Conservation (phyloP, 2,329 filamentous ascomycete species). For the Calonectria leucothoes region DNA sequence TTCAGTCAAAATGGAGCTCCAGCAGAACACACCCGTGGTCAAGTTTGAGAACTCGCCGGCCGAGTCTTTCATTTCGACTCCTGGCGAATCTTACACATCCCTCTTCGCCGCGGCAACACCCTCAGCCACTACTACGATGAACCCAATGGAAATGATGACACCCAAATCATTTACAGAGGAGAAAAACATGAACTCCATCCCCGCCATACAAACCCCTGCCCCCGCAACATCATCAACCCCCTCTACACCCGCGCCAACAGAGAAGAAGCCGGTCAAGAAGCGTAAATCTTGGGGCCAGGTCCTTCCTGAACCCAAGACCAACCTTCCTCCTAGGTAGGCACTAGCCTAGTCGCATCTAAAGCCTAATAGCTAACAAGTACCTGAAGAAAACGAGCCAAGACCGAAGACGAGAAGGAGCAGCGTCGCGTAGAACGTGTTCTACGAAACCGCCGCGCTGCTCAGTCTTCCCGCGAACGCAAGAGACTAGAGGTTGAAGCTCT, state of each 20-base stretch:
- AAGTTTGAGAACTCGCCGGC: slow-evolving; percentile 66
- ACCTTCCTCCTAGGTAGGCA: slow-evolving; percentile 85
- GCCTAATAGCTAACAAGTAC: slow-evolving; percentile 38
- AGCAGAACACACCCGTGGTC: slow-evolving; percentile 56
- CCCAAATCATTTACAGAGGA: slow-evolving; percentile 55
- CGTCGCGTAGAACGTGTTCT: slow-evolving; percentile 97
- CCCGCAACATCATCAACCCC: slow-evolving; percentile 39
- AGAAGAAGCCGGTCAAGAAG: slow-evolving; percentile 88
- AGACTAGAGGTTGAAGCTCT: slow-evolving; percentile 88
- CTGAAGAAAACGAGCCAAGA: slow-evolving; percentile 92
- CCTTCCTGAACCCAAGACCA: slow-evolving; percentile 95
- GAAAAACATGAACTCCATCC: slow-evolving; percentile 4
- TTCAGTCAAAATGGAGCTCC: slow-evolving; percentile 53
- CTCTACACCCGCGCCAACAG: slow-evolving; percentile 33
- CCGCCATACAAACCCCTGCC: slow-evolving; percentile 13
- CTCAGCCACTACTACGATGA: slow-evolving; percentile 49
- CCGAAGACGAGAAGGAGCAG: slow-evolving; percentile 98
- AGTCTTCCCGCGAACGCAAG: slow-evolving; percentile 96
- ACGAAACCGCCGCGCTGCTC: slow-evolving; percentile 93
- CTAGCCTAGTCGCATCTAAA: neutral
- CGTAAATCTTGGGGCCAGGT: slow-evolving; percentile 99
- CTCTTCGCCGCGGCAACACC: slow-evolving; percentile 56
- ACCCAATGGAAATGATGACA: slow-evolving; percentile 63
- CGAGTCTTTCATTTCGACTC: slow-evolving; percentile 65
- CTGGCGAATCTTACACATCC: slow-evolving; percentile 61